phyloP scores from a whole-genome alignment of 2,329 filamentous ascomycete genomes.

The Knoxdaviesia capensis region DNA sequence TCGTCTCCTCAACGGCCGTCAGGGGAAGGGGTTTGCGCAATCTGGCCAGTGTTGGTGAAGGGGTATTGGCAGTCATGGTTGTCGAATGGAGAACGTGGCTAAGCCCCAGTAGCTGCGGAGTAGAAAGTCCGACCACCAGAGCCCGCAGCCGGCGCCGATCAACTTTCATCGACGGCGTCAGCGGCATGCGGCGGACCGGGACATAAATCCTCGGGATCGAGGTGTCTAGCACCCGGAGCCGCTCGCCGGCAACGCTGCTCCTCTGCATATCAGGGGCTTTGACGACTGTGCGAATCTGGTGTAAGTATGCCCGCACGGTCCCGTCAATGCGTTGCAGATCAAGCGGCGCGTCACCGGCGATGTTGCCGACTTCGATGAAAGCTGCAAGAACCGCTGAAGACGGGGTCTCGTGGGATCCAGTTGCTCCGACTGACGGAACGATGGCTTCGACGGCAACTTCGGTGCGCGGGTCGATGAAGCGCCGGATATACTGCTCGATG shows the following conservation, averaged over 20 bases:
- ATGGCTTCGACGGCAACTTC: conserved; percentile 29
- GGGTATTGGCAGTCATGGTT: no score
- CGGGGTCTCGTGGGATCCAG: conserved; percentile 12
- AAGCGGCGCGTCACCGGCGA: conserved; percentile 13
- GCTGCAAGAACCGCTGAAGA: conserved; percentile 21
- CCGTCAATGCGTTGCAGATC: no score
- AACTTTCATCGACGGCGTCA: conserved; percentile 29
- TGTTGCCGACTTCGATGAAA: conserved; percentile 26
- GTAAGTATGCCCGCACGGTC: no score
- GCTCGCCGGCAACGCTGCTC: no score
- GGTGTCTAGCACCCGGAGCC: no score
- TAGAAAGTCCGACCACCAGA: conserved; percentile 19
- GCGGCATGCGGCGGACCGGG: conserved; percentile 24
- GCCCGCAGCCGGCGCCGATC: conserved; percentile 26
- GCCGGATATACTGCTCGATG: conserved; percentile 25
- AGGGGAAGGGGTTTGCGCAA: conserved; percentile 22
- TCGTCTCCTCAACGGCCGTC: conserved; percentile 23
- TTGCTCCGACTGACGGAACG: conserved; percentile 11
- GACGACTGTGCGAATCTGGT: no score
- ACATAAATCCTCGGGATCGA: conserved; percentile 24
- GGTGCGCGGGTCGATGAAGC: conserved; percentile 22
- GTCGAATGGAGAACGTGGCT: conserved; percentile 11
- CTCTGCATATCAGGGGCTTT: no score
- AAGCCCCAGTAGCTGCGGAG: conserved; percentile 21
- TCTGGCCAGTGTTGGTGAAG: no score